Percentiles rank a stretch among this genome's conserved stretches.
phyloP scores from a whole-genome alignment of 2,329 filamentous ascomycete species.

The Claviceps spartinae region DNA sequence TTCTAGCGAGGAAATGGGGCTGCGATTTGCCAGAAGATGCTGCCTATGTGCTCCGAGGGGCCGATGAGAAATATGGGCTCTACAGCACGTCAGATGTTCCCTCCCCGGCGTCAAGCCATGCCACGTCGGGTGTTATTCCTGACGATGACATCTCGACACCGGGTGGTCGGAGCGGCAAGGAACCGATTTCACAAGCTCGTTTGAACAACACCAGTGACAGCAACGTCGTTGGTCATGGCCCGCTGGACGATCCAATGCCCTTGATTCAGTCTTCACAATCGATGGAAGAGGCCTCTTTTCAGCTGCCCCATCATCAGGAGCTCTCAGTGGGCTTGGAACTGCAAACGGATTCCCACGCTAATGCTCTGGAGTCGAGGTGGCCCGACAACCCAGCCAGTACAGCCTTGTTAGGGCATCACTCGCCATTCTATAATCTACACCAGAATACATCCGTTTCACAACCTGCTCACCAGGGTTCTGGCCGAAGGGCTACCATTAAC shows the following conservation, averaged over 20 bases:
- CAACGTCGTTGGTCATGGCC: not conserved
- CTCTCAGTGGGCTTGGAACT: slow-evolving; percentile 3
- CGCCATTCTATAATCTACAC: slow-evolving; percentile 2
- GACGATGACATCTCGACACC: slow-evolving; percentile 14
- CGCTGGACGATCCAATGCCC: slow-evolving; percentile 6
- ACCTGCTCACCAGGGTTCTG: slow-evolving; percentile 10
- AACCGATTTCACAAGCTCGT: slow-evolving; percentile 18
- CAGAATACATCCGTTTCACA: slow-evolving; percentile 3
- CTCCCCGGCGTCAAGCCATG: slow-evolving; percentile 32
- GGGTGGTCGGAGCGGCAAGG: slow-evolving; percentile 22
- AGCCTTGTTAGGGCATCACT: not conserved
- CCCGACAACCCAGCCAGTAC: not conserved
- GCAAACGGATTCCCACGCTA: slow-evolving; percentile 11
- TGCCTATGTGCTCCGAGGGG: slow-evolving; percentile 56
- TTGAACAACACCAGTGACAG: slow-evolving; percentile 2
- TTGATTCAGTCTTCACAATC: slow-evolving; percentile 7
- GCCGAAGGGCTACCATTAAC: not conserved
- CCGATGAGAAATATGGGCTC: slow-evolving; percentile 66
- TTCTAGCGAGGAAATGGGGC: slow-evolving; percentile 79
- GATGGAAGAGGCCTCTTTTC: not conserved
- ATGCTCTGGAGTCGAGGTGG: slow-evolving; percentile 15
- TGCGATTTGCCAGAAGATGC: slow-evolving; percentile 81
- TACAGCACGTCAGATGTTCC: slow-evolving; percentile 50
- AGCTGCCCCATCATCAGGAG: not conserved
- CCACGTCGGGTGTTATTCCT: slow-evolving; percentile 16